Percentiles rank a stretch among this genome's conserved stretches.
Evolutionary conservation across 1,139 yeast genomes (phyloP).

Genomic region (Kodamaea derodonti): DNA sequence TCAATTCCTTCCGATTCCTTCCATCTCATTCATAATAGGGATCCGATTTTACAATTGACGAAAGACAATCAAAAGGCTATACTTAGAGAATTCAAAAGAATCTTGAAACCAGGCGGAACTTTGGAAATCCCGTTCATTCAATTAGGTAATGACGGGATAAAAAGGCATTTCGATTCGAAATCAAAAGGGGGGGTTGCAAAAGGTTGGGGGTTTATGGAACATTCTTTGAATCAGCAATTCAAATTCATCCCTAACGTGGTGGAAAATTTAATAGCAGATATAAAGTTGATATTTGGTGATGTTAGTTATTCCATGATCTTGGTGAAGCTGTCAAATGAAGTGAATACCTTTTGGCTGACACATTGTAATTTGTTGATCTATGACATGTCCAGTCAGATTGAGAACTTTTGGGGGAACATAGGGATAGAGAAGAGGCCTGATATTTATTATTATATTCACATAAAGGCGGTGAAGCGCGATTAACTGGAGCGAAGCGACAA

Average conservation of each 20-base stretch:
- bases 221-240: conserved; percentile 4
- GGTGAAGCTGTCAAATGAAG: conserved; percentile 29
- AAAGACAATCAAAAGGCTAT: conserved; percentile 23
- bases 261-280: conserved; percentile 3
- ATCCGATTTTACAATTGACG: conserved; percentile 31
- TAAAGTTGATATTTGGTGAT: conserved; percentile 30
- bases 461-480: conserved; percentile 24
- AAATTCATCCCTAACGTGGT: conserved; percentile 5
- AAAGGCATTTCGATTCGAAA: conserved; percentile 5
- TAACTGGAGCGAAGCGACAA: not conserved
- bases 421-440: conserved; percentile 14
- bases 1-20: conserved; percentile 30
- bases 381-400: conserved; percentile 34
- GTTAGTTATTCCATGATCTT: conserved; percentile 31
- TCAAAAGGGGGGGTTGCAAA: conserved; percentile 2
- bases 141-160: conserved; percentile 13
- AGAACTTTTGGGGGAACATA: conserved; percentile 24
- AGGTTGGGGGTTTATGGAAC: conserved; percentile 8
- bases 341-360: conserved; percentile 28
- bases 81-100: conserved; percentile 32
- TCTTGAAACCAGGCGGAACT: conserved; percentile 34
- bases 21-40: conserved; percentile 36
- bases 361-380: conserved; percentile 29
- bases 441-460: conserved; percentile 29
- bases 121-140: conserved; percentile 31